These are phyloP conservation scores for Kuraishia cidri DNA, from an alignment of 805 yeast genomes.

Conservation along the genomic window DNA sequence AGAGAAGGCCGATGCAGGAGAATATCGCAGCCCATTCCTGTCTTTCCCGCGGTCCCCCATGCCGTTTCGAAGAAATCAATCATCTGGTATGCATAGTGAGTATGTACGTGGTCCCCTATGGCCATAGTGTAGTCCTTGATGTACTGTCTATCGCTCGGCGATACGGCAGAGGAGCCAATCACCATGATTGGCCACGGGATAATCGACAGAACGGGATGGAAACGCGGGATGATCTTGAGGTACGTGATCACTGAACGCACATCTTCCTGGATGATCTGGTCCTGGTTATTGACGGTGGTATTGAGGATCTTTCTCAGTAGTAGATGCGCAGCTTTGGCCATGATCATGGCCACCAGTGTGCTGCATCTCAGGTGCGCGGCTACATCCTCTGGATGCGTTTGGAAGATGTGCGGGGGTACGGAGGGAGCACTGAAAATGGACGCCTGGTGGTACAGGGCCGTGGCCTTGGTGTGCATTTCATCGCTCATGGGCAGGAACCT, in stretches of 20 bases:
- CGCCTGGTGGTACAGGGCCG: background rate
- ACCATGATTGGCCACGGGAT: slow-evolving; percentile 4
- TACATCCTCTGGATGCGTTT: background rate
- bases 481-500: slow-evolving; percentile 9
- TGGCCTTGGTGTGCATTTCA: background rate
- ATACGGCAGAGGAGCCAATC: slow-evolving; percentile 1
- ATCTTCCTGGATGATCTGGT: slow-evolving; percentile 1
- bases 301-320: slow-evolving; percentile 2
- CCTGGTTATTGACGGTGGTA: background rate
- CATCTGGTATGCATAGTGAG: slow-evolving; percentile 3
- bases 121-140: background rate
- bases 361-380: slow-evolving; percentile 1
- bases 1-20: slow-evolving; percentile 1
- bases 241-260: background rate
- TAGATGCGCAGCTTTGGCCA: slow-evolving; percentile 3
- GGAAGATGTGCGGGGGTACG: background rate
- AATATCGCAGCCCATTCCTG: slow-evolving; percentile 1
- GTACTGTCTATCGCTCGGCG: background rate
- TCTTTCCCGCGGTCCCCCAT: slow-evolving; percentile 1
- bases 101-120: slow-evolving; percentile 2
- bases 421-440: background rate
- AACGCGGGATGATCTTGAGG: slow-evolving; percentile 1
- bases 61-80: slow-evolving; percentile 2
- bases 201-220: slow-evolving; percentile 1
- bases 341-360: background rate